Evolutionary conservation across 2,329 filamentous ascomycete genomes (phyloP).

Genomic region (Cordyceps javanica): DNA sequence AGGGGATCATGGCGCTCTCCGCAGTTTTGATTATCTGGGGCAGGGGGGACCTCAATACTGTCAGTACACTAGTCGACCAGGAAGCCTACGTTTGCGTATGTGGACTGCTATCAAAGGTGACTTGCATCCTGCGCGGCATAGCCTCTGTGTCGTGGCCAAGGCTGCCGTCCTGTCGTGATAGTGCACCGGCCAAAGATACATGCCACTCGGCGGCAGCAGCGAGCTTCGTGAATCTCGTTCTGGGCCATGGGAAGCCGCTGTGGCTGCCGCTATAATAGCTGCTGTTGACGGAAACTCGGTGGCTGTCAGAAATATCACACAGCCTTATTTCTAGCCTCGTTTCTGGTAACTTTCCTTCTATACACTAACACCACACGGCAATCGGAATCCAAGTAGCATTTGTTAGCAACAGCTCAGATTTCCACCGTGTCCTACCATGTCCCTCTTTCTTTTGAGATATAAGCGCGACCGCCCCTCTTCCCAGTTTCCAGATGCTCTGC

Average conservation of each 20-base stretch:
- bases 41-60: background rate
- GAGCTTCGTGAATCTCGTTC: background rate
- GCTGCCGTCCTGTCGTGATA: background rate
- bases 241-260: background rate
- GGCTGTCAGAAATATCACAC: background rate
- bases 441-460: background rate
- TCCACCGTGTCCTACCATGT: background rate
- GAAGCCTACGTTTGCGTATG: background rate
- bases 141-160: background rate
- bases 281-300: background rate
- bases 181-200: background rate
- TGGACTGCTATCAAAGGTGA: background rate
- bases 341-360: background rate
- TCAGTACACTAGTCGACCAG: too few species aligned
- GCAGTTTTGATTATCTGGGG: background rate
- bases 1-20: background rate
- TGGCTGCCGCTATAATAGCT: too few species aligned
- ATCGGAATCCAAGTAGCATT: background rate
- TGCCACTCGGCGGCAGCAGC: background rate
- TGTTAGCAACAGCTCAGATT: background rate
- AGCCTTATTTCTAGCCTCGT: background rate
- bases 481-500: background rate
- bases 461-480: constrained; percentile 6
- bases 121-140: background rate
- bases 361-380: background rate